phyloP scores from a whole-genome alignment of 1,139 yeast genomes.

The Saccharomyces hybrid region DNA sequence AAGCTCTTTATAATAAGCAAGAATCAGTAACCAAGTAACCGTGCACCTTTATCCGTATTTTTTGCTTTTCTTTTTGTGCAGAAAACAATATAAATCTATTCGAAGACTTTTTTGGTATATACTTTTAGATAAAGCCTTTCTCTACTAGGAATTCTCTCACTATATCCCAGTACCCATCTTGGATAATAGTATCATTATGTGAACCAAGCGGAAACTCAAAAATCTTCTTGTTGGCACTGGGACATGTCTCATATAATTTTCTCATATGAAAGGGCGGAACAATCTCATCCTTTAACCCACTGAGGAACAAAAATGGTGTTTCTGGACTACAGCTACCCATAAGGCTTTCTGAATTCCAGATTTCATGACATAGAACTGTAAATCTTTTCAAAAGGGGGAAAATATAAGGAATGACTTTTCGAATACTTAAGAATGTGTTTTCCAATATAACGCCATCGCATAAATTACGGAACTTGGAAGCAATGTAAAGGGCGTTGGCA shows the following conservation, averaged over 20 bases:
- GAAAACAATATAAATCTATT: background rate
- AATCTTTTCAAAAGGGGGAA: slow-evolving; percentile 61
- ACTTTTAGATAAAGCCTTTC: slow-evolving; percentile 13
- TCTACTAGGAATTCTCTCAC: slow-evolving; percentile 48
- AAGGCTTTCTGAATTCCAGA: slow-evolving; percentile 71
- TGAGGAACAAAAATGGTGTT: slow-evolving; percentile 62
- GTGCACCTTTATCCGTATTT: no score
- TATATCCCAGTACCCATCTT: slow-evolving; percentile 66
- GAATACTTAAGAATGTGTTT: slow-evolving; percentile 74
- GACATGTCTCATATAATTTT: slow-evolving; percentile 44
- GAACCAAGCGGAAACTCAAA: slow-evolving; percentile 49
- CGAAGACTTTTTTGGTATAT: background rate
- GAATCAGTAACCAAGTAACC: background rate
- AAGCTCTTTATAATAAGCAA: slow-evolving; percentile 8
- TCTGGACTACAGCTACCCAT: slow-evolving; percentile 45
- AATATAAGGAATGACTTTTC: slow-evolving; percentile 74
- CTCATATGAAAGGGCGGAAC: slow-evolving; percentile 87
- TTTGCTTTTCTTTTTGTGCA: background rate
- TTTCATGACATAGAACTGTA: slow-evolving; percentile 60
- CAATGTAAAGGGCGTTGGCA: slow-evolving; percentile 83
- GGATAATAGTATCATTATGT: slow-evolving; percentile 76
- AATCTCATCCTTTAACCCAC: slow-evolving; percentile 77
- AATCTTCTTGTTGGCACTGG: slow-evolving; percentile 41
- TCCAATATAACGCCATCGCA: slow-evolving; percentile 68
- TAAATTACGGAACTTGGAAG: slow-evolving; percentile 44